Evolutionary conservation across 441 rosid species (phyloP).

Genomic region (Macaranga tanarius): DNA sequence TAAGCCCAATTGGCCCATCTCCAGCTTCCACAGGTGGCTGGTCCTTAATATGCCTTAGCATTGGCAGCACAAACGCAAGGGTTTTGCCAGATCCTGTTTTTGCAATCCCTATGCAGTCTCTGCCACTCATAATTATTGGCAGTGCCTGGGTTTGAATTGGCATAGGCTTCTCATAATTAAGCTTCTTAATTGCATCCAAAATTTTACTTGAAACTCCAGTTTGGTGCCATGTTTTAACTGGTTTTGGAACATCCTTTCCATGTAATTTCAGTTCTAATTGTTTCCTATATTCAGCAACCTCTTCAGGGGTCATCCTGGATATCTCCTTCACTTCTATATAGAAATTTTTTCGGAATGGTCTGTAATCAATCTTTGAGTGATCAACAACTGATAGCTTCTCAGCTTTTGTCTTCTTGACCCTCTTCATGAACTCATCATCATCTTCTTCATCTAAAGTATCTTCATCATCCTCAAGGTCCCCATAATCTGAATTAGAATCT

Average conservation of each 20-base stretch:
- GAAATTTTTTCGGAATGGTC: conserved; percentile 72
- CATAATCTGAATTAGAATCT: conserved; percentile 79
- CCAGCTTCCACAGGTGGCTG: conserved; percentile 35
- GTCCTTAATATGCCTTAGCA: conserved; percentile 97
- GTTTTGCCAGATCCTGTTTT: conserved; percentile 40
- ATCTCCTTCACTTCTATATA: conserved; percentile 89
- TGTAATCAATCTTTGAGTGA: conserved; percentile 80
- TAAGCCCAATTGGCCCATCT: too few relatives aligned
- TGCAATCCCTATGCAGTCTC: conserved; percentile 14
- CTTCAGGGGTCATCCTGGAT: conserved; percentile 70
- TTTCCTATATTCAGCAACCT: conserved; percentile 31
- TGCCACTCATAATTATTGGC: conserved; percentile 91
- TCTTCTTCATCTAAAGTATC: conserved; percentile 76
- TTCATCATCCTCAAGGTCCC: conserved; percentile 57
- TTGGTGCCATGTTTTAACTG: conserved; percentile 90
- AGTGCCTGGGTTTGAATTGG: conserved; percentile 97
- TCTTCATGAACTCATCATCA: conserved; percentile 91
- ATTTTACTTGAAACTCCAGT: conserved; percentile 19
- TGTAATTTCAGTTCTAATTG: conserved; percentile 69
- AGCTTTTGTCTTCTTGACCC: conserved; percentile 96
- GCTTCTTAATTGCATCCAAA: conserved; percentile 40
- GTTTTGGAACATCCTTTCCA: conserved; percentile 85
- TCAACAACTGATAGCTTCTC: conserved; percentile 86
- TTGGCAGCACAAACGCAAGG: conserved; percentile 93
- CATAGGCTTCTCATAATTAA: conserved; percentile 86